Conservation (phyloP, 2,329 filamentous ascomycete genomes). For the Calonectria henricotiae region DNA sequence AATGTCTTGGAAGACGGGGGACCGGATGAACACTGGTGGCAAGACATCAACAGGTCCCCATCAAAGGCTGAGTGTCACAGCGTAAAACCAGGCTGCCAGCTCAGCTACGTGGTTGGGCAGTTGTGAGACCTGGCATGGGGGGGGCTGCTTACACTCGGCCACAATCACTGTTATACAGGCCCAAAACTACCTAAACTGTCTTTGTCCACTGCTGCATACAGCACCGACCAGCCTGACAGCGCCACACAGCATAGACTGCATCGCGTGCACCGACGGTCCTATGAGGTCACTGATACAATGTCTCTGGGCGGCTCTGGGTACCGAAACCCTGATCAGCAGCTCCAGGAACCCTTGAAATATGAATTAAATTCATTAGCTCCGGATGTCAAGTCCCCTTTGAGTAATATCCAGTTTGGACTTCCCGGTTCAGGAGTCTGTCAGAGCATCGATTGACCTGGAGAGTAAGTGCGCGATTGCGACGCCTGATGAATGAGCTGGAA, state of each 20-base stretch:
- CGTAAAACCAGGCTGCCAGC: conserved; percentile 8
- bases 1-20: background rate
- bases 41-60: background rate
- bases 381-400: background rate
- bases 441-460: background rate
- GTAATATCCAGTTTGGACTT: background rate
- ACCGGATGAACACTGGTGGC: background rate
- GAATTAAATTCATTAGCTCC: background rate
- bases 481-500: background rate
- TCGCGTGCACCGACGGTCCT: background rate
- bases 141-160: background rate
- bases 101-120: background rate
- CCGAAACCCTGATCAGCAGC: background rate
- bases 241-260: background rate
- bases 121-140: conserved; percentile 12
- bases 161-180: background rate
- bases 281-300: background rate
- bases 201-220: background rate
- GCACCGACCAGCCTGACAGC: background rate
- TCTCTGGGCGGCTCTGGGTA: conserved; percentile 2
- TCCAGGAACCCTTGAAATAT: background rate
- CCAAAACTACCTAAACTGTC: background rate
- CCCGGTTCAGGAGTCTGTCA: background rate
- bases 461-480: background rate
- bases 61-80: background rate